Base-by-base conservation (phyloP, 2,329 filamentous ascomycete species). In the Aureobasidium melanogenum region DNA sequence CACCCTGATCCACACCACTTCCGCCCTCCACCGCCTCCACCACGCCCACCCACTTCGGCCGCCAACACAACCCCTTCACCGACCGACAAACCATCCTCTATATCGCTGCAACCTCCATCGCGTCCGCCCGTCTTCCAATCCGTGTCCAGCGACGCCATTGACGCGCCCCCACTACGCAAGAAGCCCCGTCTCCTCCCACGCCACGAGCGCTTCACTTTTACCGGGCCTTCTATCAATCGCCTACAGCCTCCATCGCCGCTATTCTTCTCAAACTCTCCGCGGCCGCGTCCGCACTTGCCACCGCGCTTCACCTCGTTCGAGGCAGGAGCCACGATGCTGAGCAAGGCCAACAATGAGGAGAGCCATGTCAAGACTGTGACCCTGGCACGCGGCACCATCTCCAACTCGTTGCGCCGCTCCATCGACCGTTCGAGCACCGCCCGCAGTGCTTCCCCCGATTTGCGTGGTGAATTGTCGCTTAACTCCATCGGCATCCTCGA, bases 401-500 rank as follows among this genome's bases (percentile, higher is more conserved):
- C 67, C 12, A 65, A 64, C 19, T 54, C 60, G 22, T 63, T 64
- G 43, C 82, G 80, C 64, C 72, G 76, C 7, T 73, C 70, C 28
- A 84, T 82, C 2, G 76, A 82, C 61, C 82, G 83, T 38, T 75
- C 78, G n/a, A 79, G 77, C 14, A 72, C 77, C n/a, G 72, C 80
- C 15, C 76, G 68, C 14, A 70, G 77, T 30, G 70, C 75, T 46
- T 85, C 80, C 57, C 80, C 83, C 9, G 84, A 85, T 61, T 72
- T 76, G 63, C 73, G 77, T 59, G 72, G 76, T 1, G 77, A 82
- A 1, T 79, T 84, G 56, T 75, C 84, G 55, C 77, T 92, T 5
- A 82, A 83, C 44, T 81, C 82, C 28, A 78, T 91, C 56, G 86
- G 87, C 26, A 80, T 90, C 10, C 74, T 87, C 22, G 89, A 93